These are phyloP conservation scores for Ulota crispa DNA, from an alignment of 225 moss, liverwort and hornwort genomes.

Conservation along the genomic window DNA sequence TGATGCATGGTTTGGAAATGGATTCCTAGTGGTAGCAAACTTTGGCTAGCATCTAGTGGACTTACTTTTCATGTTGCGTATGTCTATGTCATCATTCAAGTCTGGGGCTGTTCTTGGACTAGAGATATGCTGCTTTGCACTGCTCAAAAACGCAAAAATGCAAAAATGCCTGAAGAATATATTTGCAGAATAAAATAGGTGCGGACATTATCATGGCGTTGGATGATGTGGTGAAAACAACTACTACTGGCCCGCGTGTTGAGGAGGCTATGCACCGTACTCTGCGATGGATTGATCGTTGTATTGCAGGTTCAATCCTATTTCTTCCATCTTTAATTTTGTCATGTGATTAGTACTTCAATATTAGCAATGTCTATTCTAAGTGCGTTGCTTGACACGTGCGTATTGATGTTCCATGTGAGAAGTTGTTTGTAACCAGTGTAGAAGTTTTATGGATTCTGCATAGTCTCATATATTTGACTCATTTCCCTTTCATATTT, in stretches of 20 bases:
- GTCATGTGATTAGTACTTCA: constrained; percentile 1
- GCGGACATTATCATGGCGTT: constrained; percentile 98
- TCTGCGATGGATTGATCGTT: constrained; percentile 92
- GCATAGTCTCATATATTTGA: constrained; percentile 13
- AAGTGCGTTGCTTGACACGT: not conserved
- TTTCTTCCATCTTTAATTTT: constrained; percentile 1
- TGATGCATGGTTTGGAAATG: not conserved
- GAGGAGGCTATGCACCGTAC: constrained; percentile 97
- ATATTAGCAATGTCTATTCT: not conserved
- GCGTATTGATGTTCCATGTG: constrained; percentile 5
- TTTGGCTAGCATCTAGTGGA: not conserved
- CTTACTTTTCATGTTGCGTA: not conserved
- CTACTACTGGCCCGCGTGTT: constrained; percentile 85
- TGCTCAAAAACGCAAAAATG: not conserved
- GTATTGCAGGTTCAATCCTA: constrained; percentile 64
- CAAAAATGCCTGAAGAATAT: not conserved
- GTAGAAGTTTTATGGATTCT: not conserved
- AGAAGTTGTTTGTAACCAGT: not conserved
- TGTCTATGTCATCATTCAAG: not conserved
- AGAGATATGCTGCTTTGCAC: not conserved
- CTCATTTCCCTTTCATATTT: constrained; percentile 28
- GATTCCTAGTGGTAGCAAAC: not conserved
- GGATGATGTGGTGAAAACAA: constrained; percentile 98
- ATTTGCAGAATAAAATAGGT: constrained; percentile 89
- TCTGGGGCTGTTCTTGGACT: not conserved